Evolutionary conservation across 352 stramenopile genomes (phyloP), one percentile per base, ranked within the genome.

Genomic region (Phytophthora boehmeriae): DNA sequence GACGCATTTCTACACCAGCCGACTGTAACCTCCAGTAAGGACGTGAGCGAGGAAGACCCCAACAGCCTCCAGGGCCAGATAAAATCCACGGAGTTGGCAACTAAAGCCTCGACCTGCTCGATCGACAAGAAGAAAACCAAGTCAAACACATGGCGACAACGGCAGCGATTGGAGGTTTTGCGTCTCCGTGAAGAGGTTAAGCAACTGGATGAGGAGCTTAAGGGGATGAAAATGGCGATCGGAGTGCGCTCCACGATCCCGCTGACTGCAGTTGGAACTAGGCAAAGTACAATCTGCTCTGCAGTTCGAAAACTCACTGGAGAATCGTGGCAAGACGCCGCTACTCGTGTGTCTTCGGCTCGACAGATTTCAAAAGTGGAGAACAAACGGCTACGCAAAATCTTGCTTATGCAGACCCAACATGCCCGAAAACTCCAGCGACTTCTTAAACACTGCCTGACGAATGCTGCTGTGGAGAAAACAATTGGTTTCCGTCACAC

Each of bases 71-170:
- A 36, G 11, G 30, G 30, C 30, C n/a, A 30, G 34, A 39, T 9
- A 39, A n/a, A 17, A n/a, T 39, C 6, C 25, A 39, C 10, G 9
- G 8, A 4, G 9, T 13, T 17, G 34, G 34, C 9, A 11, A 9
- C 14, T 4, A 39, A 4, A n/a, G 14, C 34, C 34, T 30, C 19
- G n/a, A 38, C 27, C 14, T 5, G n/a, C 13, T 2, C 4, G 13
- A 22, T 1, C 20, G 14, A 32, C 1, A 43, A 60, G 22, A 32
- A 60, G 22, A 67, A 58, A 45, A 54, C 53, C 16, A 68, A 63
- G 22, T 64, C 61, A 20, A 70, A 70, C 16, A 70, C 48, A 10
- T 70, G 62, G 62, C 43, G 54, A 32, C 55, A 70, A 19, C 41
- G 55, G 1, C 54, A 57, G 16, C 35, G 55, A 2, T 19, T 57